Evolutionary conservation across 495 filamentous ascomycete species (phyloP), one percentile per base, ranked within the genome.

Genomic region (Lophium mytilinum): DNA sequence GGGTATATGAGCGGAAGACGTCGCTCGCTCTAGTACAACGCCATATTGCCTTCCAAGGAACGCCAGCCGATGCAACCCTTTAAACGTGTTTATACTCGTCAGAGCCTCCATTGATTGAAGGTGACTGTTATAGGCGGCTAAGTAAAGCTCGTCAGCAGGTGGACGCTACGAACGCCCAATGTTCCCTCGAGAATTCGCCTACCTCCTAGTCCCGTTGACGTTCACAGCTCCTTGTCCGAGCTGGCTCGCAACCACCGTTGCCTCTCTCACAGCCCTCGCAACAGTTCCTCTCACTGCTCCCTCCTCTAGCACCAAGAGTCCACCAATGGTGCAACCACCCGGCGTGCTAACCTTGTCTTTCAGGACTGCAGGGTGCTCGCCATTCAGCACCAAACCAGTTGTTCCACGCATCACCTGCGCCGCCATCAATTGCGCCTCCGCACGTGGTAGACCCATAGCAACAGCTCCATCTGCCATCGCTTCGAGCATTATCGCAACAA

Each of bases 311-410:
- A 88, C 85, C 54, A 88, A 61, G 62, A 90, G 64, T 3, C 88
- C 88, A 1, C 83, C 84, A 63, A 90, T 90, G 11, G 86, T 91
- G 67, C 88, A 90, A 2, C 88, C 88, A 5, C 87, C 88, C 0
- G 88, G 88, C 7, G 88, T 90, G 53, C 75, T 81, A 14, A 92
- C 86, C 72, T 89, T 89, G 53, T 92, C 88, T 52, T 82, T 76
- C 48, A 91, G 67, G 42, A 91, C 64, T 6, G 88, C 87, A 5
- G 88, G 88, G 65, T 90, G 87, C 60, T 90, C 86, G 7, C 87
- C 87, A 42, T 75, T 77, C 19, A 87, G 69, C 36, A 92, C 83
- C 56, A 92, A 57, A 0, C 77, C 81, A 1, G 87, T 83, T 10
- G 86, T 80, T n/a, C 88, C 88, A 64, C 80, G 78, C 75, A 82